Evolutionary conservation across 2,329 filamentous ascomycete genomes (phyloP).

Genomic region (Cadophora gregata): DNA sequence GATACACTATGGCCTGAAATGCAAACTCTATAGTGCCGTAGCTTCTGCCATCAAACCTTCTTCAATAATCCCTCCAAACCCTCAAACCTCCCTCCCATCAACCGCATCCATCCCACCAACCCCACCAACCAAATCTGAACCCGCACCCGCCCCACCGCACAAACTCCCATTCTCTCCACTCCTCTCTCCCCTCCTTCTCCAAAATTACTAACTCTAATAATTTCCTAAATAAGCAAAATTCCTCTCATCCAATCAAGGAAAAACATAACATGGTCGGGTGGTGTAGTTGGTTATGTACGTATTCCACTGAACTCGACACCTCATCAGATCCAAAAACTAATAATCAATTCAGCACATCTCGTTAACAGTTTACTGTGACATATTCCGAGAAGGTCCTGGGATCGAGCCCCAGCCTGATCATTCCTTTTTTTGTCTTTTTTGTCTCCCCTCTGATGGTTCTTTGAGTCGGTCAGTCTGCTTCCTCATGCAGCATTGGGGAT

Average conservation of each 20-base stretch:
- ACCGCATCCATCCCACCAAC: not conserved
- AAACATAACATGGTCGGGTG: constrained; percentile 3
- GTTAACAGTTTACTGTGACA: constrained; percentile 3
- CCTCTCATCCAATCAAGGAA: constrained; percentile 4
- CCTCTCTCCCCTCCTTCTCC: not conserved
- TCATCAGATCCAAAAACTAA: not conserved
- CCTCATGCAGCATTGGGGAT: too few relatives aligned
- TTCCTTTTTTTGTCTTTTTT: not conserved
- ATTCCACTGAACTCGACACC: not conserved
- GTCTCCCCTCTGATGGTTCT: not conserved
- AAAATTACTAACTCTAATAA: not conserved
- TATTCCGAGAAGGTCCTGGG: not conserved
- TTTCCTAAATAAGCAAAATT: not conserved
- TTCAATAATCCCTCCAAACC: too few relatives aligned
- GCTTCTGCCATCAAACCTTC: too few relatives aligned
- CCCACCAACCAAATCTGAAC: not conserved
- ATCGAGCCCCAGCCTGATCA: constrained; percentile 3
- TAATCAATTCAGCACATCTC: not conserved
- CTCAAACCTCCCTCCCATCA: not conserved
- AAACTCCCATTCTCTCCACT: not conserved
- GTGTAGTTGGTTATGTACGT: constrained; percentile 5
- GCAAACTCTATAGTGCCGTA: too few relatives aligned
- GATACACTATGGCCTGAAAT: too few relatives aligned
- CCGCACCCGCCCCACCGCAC: not conserved
- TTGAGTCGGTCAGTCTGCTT: too few relatives aligned